Evolutionary conservation across 192 early-diverging fungal genomes (phyloP).

Genomic region (Gaertneriomyces semiglobifer): DNA sequence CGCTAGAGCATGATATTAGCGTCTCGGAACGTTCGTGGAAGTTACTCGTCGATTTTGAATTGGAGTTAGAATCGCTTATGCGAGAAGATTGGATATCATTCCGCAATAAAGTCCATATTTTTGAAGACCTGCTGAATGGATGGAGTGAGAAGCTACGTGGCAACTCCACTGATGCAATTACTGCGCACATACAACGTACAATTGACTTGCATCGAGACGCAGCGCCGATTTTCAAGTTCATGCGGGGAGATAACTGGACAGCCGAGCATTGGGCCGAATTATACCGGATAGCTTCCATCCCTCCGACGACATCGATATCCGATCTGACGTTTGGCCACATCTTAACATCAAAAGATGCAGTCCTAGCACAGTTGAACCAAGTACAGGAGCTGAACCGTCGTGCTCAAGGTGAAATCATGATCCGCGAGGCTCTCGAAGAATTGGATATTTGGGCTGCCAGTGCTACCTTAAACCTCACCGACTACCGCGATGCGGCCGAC

Average conservation of each 20-base stretch:
- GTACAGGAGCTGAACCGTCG: slow-evolving; percentile 56
- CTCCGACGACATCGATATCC: slow-evolving; percentile 38
- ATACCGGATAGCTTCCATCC: slow-evolving; percentile 42
- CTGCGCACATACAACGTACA: slow-evolving; percentile 36
- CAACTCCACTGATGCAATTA: slow-evolving; percentile 34
- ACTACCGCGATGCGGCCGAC: slow-evolving; percentile 51
- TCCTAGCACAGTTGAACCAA: slow-evolving; percentile 40
- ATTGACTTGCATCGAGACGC: slow-evolving; percentile 41
- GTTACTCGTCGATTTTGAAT: slow-evolving; percentile 36
- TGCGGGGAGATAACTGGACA: slow-evolving; percentile 57
- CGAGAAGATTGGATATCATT: slow-evolving; percentile 58
- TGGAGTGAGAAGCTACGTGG: slow-evolving; percentile 44
- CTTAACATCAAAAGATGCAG: slow-evolving; percentile 25
- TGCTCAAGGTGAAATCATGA: slow-evolving; percentile 55
- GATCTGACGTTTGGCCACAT: slow-evolving; percentile 50
- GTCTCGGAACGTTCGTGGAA: slow-evolving; percentile 39
- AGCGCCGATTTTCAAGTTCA: slow-evolving; percentile 45
- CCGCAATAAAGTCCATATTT: slow-evolving; percentile 34
- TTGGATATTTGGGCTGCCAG: slow-evolving; percentile 58
- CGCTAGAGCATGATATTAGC: slow-evolving; percentile 29
- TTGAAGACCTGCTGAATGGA: slow-evolving; percentile 45
- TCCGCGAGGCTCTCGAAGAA: slow-evolving; percentile 57
- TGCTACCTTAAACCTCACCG: slow-evolving; percentile 45
- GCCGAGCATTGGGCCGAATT: slow-evolving; percentile 58
- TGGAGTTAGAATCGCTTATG: slow-evolving; percentile 21